phyloP scores from a whole-genome alignment of 345 rosid species.

The Arabidopsis suecica region DNA sequence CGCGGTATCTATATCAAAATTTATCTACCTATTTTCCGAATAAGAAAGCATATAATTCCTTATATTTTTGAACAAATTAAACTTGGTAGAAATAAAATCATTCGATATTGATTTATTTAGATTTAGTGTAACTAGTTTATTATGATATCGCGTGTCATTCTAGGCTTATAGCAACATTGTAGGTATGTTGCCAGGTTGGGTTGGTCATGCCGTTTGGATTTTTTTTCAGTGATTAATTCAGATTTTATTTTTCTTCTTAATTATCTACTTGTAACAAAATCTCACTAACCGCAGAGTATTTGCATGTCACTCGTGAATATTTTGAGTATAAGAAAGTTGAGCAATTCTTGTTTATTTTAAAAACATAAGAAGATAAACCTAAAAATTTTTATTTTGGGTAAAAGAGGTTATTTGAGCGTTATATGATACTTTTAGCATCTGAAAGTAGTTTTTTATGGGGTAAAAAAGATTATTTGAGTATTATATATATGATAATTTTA shows the following conservation, averaged over 20 bases:
- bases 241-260: slow-evolving; percentile 2
- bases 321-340: not conserved
- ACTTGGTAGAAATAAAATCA: not conserved
- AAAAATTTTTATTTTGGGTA: not conserved
- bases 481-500: not conserved
- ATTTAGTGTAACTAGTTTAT: not conserved
- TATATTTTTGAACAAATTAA: not conserved
- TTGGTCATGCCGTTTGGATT: slow-evolving; percentile 43
- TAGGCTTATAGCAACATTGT: slow-evolving; percentile 27
- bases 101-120: not conserved
- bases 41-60: not conserved
- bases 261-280: not conserved
- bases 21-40: not conserved
- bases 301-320: not conserved
- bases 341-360: not conserved
- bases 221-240: not conserved
- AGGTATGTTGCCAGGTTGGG: slow-evolving; percentile 28
- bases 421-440: not conserved
- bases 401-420: not conserved
- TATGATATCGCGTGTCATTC: not conserved
- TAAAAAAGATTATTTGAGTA: not conserved
- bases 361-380: not conserved
- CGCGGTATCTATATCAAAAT: slow-evolving; percentile 32
- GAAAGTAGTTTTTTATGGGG: no score
- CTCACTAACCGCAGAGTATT: not conserved